A percentile compares a stretch with the other conserved stretches of the same genome.
Evolutionary conservation across 1,284 basidiomycete species (phyloP).

Genomic region (Trichosporon sp.): DNA sequence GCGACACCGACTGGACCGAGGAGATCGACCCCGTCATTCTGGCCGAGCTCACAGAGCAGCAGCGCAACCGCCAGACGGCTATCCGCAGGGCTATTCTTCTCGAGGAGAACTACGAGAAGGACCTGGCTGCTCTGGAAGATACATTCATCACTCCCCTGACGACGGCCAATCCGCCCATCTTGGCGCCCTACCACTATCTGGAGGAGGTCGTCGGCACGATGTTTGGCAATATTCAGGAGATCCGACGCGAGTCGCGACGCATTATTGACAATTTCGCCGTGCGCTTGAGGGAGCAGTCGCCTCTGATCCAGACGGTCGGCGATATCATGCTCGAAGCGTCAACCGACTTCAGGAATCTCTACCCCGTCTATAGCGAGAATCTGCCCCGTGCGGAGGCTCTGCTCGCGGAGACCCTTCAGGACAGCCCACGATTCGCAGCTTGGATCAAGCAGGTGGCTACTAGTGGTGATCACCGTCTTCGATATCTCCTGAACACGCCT

Average conservation of each 20-base stretch:
- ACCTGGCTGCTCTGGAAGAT: constrained; percentile 76
- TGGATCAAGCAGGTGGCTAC: constrained; percentile 75
- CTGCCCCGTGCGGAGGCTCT: constrained; percentile 78
- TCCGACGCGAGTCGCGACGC: constrained; percentile 72
- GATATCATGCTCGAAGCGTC: constrained; percentile 86
- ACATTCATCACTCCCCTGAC: constrained; percentile 74
- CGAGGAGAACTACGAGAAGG: constrained; percentile 84
- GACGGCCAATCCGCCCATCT: constrained; percentile 64
- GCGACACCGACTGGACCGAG: constrained; percentile 58
- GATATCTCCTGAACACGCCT: constrained; percentile 78
- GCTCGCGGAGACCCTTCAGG: constrained; percentile 75
- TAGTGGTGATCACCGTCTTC: constrained; percentile 66
- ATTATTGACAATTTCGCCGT: constrained; percentile 80
- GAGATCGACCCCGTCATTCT: constrained; percentile 65
- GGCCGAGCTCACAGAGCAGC: constrained; percentile 62
- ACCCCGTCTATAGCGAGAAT: constrained; percentile 78
- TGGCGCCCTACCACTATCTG: constrained; percentile 57
- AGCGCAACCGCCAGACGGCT: constrained; percentile 79
- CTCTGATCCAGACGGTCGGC: constrained; percentile 77
- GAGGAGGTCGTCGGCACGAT: constrained; percentile 79
- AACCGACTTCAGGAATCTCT: constrained; percentile 77
- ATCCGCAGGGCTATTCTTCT: constrained; percentile 87
- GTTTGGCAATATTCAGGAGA: constrained; percentile 78
- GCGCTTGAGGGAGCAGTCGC: constrained; percentile 78
- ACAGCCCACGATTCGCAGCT: constrained; percentile 72